Evolutionary conservation across 176 grass and related monocot genomes (phyloP).

Genomic region (Guadua angustifolia): DNA sequence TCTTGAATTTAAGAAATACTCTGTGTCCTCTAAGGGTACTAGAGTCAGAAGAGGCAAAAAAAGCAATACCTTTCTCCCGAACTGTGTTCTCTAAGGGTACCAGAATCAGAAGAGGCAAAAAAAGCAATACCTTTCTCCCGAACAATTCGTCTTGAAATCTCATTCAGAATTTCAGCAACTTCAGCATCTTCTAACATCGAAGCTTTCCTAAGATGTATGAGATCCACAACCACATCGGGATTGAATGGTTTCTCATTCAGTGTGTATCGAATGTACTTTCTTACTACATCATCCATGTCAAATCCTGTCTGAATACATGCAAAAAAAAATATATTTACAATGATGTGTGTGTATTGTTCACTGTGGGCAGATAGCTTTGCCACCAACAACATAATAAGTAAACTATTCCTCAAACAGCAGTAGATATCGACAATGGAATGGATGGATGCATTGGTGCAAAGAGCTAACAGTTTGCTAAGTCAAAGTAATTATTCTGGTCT

Average conservation of each 20-base stretch:
- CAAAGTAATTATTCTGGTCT: constrained; percentile 26
- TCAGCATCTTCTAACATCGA: constrained; percentile 76
- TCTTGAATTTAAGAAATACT: constrained; percentile 5
- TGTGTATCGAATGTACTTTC: constrained; percentile 93
- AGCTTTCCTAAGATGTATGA: constrained; percentile 92
- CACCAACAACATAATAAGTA: neutral
- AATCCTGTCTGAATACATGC: constrained; percentile 77
- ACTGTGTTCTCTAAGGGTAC: constrained; percentile 30
- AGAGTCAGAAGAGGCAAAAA: constrained; percentile 27
- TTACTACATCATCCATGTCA: constrained; percentile 85
- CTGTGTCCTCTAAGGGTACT: neutral
- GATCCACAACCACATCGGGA: constrained; percentile 66
- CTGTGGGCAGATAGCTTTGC: constrained; percentile 6
- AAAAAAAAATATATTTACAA: constrained; percentile 30
- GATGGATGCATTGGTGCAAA: neutral
- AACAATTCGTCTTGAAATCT: constrained; percentile 89
- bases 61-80: constrained; percentile 71
- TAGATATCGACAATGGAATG: constrained; percentile 6
- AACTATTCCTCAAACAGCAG: constrained; percentile 9
- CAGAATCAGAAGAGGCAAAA: constrained; percentile 28
- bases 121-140: constrained; percentile 71
- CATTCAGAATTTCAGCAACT: constrained; percentile 89
- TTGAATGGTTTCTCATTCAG: constrained; percentile 94
- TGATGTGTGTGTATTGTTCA: neutral
- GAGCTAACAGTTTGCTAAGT: constrained; percentile 24